Conservation (phyloP, 2,329 filamentous ascomycete genomes). For the Phialophora chinensis region DNA sequence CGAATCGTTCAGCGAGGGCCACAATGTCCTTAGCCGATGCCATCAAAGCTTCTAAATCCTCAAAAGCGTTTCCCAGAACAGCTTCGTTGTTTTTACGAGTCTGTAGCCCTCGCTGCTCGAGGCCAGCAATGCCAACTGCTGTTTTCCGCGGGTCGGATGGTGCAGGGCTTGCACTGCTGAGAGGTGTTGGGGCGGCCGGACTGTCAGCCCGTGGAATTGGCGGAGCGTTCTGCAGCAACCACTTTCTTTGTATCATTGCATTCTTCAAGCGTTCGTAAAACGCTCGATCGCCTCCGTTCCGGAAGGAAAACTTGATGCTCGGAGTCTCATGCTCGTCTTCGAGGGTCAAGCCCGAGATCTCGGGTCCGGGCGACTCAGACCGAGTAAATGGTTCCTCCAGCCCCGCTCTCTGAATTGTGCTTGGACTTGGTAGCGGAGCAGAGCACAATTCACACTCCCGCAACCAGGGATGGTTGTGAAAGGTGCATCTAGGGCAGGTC, state of each 20-base stretch:
- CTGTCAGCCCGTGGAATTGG: constrained; percentile 72
- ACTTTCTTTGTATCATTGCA: constrained; percentile 90
- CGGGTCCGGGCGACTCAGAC: constrained; percentile 79
- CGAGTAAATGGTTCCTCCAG: constrained; percentile 52
- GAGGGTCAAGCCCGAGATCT: constrained; percentile 57
- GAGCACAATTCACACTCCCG: constrained; percentile 90
- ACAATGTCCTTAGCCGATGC: constrained; percentile 96
- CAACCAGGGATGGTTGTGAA: constrained; percentile 88
- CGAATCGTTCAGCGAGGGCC: constrained; percentile 86
- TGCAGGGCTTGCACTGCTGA: constrained; percentile 4
- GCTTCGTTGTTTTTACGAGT: constrained; percentile 90
- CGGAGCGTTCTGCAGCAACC: constrained; percentile 88
- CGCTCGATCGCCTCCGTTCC: constrained; percentile 77
- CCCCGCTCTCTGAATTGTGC: constrained; percentile 57
- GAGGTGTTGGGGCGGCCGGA: constrained; percentile 40
- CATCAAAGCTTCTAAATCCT: constrained; percentile 96
- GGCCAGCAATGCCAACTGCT: constrained; percentile 85
- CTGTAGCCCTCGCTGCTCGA: constrained; percentile 84
- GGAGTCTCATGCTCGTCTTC: constrained; percentile 68
- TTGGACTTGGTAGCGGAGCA: constrained; percentile 62
- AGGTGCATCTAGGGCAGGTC: constrained; percentile 85
- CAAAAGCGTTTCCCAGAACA: constrained; percentile 91
- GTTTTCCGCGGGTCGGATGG: constrained; percentile 54
- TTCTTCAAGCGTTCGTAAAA: constrained; percentile 89
- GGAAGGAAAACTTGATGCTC: constrained; percentile 89